phyloP scores from a whole-genome alignment of 768 basidiomycete genomes.

The Rhodotorula diobovata region DNA sequence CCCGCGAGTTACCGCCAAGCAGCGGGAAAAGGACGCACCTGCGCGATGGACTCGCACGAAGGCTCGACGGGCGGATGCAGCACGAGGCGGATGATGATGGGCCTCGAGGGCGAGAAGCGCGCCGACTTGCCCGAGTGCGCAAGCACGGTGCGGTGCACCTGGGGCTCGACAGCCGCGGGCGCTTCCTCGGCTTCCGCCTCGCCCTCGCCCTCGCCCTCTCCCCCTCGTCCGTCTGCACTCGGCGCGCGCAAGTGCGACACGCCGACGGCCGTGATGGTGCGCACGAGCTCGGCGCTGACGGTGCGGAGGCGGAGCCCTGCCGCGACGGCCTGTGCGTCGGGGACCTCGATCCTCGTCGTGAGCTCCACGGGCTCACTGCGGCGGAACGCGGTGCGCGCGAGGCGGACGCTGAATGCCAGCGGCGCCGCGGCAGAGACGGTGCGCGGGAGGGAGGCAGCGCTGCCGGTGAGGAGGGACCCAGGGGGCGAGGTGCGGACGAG shows the following conservation, averaged over 20 bases:
- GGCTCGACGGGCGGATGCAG: constrained; percentile 54
- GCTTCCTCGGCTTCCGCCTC: not conserved
- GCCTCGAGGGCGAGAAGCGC: constrained; percentile 72
- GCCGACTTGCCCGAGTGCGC: constrained; percentile 87
- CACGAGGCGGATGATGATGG: constrained; percentile 72
- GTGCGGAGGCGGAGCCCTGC: constrained; percentile 72
- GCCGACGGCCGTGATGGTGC: constrained; percentile 45
- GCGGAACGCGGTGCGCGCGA: constrained; percentile 67
- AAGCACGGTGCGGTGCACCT: constrained; percentile 47
- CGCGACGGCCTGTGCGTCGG: constrained; percentile 62
- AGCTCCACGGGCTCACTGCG: constrained; percentile 71
- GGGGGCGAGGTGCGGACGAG: constrained; percentile 35
- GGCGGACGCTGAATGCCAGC: constrained; percentile 62
- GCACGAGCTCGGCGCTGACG: constrained; percentile 70
- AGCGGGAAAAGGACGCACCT: not conserved
- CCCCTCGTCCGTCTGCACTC: not conserved
- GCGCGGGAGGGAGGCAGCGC: not conserved
- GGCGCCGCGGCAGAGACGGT: constrained; percentile 48
- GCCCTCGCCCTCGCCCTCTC: not conserved
- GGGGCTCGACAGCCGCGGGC: not conserved
- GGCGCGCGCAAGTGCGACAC: not conserved
- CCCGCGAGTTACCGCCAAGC: not conserved
- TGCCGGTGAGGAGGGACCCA: constrained; percentile 28
- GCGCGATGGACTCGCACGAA: constrained; percentile 50
- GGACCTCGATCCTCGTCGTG: constrained; percentile 75